A percentile compares a stretch with the other conserved stretches of the same genome.
Evolutionary conservation across 164 flowering plant species (phyloP).

Genomic region (Vitis labrusca): DNA sequence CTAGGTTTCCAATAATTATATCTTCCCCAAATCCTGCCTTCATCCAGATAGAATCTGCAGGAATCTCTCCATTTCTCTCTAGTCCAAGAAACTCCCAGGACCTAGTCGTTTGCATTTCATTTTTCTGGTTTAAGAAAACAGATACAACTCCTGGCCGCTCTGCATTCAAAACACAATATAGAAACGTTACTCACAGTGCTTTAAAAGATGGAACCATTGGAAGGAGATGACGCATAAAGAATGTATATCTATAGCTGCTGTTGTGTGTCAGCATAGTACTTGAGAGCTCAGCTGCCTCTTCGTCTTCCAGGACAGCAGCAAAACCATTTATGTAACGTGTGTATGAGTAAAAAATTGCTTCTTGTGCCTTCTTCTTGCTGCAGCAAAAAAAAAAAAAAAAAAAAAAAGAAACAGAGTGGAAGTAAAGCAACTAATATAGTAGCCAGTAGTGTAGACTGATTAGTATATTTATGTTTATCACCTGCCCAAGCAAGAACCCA

Average conservation of each 20-base stretch:
- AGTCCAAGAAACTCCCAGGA: conserved; percentile 40
- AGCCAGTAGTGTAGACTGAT: too few relatives aligned
- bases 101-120: conserved; percentile 33
- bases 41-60: conserved; percentile 17
- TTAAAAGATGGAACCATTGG: too few relatives aligned
- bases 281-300: conserved; percentile 24
- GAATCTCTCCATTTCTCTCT: conserved; percentile 14
- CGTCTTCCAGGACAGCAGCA: conserved; percentile 37
- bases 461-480: not conserved
- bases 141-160: conserved; percentile 39
- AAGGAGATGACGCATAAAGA: too few relatives aligned
- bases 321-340: conserved; percentile 39
- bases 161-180: not conserved
- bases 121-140: conserved; percentile 23
- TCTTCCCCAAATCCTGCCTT: not conserved
- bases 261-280: not conserved
- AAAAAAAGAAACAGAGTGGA: too few relatives aligned
- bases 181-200: too few relatives aligned
- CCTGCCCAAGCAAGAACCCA: not conserved
- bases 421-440: too few relatives aligned
- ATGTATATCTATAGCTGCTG: too few relatives aligned
- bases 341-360: conserved; percentile 36
- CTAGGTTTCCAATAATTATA: conserved; percentile 34
- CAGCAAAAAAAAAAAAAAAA: too few relatives aligned
- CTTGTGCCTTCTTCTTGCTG: conserved; percentile 22